phyloP scores from a whole-genome alignment of 2,329 filamentous ascomycete genomes.

The Clathrospora elynae region DNA sequence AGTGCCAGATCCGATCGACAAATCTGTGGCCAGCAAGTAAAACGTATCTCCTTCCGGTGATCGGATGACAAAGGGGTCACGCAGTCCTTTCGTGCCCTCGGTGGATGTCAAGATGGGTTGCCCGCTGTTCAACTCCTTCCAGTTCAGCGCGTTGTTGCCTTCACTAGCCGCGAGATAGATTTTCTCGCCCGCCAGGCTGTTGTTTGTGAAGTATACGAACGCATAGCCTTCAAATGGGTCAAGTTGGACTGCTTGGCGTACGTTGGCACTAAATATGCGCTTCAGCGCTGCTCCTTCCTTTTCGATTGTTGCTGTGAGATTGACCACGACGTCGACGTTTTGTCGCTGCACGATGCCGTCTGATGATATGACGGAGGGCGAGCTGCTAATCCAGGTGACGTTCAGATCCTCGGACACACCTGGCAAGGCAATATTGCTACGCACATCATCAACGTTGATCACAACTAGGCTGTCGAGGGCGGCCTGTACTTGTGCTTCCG shows the following conservation, averaged over 20 bases:
- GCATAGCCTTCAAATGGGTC: constrained; percentile 55
- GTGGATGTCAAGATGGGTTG: constrained; percentile 55
- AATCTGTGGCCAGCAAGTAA: constrained; percentile 59
- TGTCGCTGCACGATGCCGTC: constrained; percentile 49
- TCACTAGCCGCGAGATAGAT: constrained; percentile 60
- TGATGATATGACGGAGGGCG: constrained; percentile 41
- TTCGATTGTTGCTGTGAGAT: constrained; percentile 47
- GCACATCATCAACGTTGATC: constrained; percentile 47
- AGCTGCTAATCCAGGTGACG: constrained; percentile 48
- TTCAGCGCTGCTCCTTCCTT: constrained; percentile 21
- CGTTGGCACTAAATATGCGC: constrained; percentile 45
- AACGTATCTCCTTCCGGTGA: constrained; percentile 59
- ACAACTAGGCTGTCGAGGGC: constrained; percentile 23
- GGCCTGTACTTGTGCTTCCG: constrained; percentile 7
- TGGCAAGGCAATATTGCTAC: constrained; percentile 50
- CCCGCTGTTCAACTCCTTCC: constrained; percentile 57
- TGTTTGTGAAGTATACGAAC: constrained; percentile 60
- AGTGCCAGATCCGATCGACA: constrained; percentile 61
- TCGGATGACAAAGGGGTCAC: constrained; percentile 61
- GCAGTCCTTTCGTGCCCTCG: constrained; percentile 56
- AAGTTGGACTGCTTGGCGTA: constrained; percentile 40
- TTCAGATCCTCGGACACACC: constrained; percentile 32
- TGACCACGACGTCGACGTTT: constrained; percentile 34
- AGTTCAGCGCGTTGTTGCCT: constrained; percentile 59
- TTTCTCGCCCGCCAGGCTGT: constrained; percentile 55